Base-by-base conservation (phyloP, 1,139 yeast species). In the Lodderomyces margitis region DNA sequence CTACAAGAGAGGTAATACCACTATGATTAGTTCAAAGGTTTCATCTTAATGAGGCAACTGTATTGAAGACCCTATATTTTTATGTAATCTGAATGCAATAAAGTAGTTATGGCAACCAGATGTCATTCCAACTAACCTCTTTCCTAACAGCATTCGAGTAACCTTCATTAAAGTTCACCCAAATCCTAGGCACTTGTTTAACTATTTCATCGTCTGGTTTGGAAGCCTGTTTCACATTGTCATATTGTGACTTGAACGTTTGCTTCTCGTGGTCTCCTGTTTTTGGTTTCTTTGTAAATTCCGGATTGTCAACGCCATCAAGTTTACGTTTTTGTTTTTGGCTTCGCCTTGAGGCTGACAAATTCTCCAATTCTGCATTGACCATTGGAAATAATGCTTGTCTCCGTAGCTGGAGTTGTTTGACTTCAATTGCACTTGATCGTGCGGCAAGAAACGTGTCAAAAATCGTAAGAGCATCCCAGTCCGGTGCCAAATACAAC, bases 141-240 rank as follows among this genome's bases (percentile, higher is more conserved):
- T 88, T 88, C 32, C 95, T 68, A 1, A 92, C 98, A 0, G 98
- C 98, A 61, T 91, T 87, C 7, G 96, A 87, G 54, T 86, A 91
- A 1, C 98, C 98, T 61, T 91, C 98, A 50, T 86, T 86, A 55
- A 83, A 91, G 56, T 87, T 91, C 12, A 92, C 87, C 98, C 98
- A 92, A 6, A 88, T 84, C 47, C 85, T 70, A 10, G 59, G 45
- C 15, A 30, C 25, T 6, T 19, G 24, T 20, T 32, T 33, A 5
- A 9, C 21, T 5, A 14, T 21, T 14, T 33, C 36, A 21, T 14
- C 14, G 25, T 14, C 25, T 11, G 27, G 10, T 21, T 20, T 21
- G 4, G 19, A 5, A 20, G 24, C 19, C 11, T 25, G 21, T 11
- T 20, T 20, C 6, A 33, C 36, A 7, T 12, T 10, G 14, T 33